phyloP scores from a whole-genome alignment of 139 green algal species.

The Tetradesmus obliquus region DNA sequence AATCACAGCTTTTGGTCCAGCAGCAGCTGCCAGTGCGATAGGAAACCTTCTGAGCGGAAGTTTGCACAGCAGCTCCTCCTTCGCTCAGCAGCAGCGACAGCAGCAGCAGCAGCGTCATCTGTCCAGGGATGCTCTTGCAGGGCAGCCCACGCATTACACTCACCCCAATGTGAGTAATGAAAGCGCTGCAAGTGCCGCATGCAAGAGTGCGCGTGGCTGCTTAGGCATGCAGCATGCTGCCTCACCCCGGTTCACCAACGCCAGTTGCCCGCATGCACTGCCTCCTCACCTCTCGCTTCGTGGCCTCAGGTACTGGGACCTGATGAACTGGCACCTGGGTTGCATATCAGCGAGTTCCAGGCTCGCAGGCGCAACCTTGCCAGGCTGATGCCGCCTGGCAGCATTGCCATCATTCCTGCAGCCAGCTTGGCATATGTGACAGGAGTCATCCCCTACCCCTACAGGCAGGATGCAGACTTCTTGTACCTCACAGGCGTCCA shows the following conservation, averaged over 20 bases:
- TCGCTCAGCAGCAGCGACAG: neutral
- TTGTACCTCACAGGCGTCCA: constrained; percentile 90
- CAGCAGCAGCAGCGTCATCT: neutral
- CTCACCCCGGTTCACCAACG: neutral
- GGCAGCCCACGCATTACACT: constrained; percentile 67
- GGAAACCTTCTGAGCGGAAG: neutral
- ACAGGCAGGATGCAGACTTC: constrained; percentile 87
- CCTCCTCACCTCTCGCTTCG: neutral
- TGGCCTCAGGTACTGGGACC: constrained; percentile 55
- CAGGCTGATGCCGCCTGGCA: constrained; percentile 65
- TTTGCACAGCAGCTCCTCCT: neutral
- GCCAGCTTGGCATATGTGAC: constrained; percentile 75
- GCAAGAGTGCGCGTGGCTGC: neutral
- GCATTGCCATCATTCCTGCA: constrained; percentile 76
- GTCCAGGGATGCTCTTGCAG: constrained; percentile 29
- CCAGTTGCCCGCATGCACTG: neutral
- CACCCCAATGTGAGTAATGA: constrained; percentile 59
- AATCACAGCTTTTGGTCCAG: neutral
- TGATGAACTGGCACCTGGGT: constrained; percentile 73
- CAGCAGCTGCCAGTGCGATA: neutral
- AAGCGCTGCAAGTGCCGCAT: neutral
- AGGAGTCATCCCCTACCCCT: constrained; percentile 89
- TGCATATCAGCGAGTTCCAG: constrained; percentile 69
- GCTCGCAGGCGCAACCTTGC: constrained; percentile 62
- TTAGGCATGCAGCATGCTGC: neutral